Conservation (phyloP, 768 basidiomycete genomes). For the Boletus sensibilis region DNA sequence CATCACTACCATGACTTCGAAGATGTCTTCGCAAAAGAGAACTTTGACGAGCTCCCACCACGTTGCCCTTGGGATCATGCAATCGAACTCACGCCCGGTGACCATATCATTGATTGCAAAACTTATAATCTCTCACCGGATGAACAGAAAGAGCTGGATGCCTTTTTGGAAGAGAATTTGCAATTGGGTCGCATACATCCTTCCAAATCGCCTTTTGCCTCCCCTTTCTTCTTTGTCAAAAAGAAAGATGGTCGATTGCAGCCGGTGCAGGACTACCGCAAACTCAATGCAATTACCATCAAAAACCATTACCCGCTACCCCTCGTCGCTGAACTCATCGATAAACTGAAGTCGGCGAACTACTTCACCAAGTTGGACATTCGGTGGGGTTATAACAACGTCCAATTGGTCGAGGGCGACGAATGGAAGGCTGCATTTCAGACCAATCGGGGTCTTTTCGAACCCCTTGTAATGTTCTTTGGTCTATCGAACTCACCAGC, state of each 20-base stretch:
- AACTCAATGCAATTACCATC: neutral
- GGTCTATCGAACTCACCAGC: too few relatives aligned
- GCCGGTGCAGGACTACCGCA: neutral
- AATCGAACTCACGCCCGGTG: too few relatives aligned
- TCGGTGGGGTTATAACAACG: neutral
- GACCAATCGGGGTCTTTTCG: too few relatives aligned
- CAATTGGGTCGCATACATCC: neutral
- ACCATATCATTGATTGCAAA: neutral
- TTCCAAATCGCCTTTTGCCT: neutral
- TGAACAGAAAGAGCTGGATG: neutral
- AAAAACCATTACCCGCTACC: neutral
- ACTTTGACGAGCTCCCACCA: too few relatives aligned
- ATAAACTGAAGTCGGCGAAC: neutral
- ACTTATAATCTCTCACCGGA: neutral
- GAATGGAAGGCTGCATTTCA: too few relatives aligned
- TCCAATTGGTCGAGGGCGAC: too few relatives aligned
- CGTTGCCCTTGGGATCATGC: too few relatives aligned
- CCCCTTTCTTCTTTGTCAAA: neutral
- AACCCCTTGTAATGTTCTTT: too few relatives aligned
- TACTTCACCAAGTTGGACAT: neutral
- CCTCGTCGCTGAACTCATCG: neutral
- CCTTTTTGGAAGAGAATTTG: conserved; percentile 27
- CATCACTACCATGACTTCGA: too few relatives aligned
- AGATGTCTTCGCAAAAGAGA: too few relatives aligned
- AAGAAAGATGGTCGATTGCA: neutral